phyloP scores from a whole-genome alignment of 2,329 filamentous ascomycete species.

The Diaporthe vexans region DNA sequence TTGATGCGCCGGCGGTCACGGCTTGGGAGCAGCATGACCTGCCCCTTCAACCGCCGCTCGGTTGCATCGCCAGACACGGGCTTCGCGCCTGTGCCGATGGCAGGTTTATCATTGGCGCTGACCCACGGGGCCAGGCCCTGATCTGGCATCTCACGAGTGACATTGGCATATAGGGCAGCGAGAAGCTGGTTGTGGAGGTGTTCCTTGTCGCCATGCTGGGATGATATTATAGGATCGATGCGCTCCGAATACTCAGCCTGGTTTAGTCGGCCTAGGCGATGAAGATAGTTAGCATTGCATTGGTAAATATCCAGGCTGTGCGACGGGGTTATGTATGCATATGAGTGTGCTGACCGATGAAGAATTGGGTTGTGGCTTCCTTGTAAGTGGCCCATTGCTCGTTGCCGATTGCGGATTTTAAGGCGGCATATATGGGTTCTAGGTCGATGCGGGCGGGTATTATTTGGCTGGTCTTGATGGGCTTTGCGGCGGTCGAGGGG shows the following conservation, averaged over 20 bases:
- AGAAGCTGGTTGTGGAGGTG: slow-evolving; percentile 79
- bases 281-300: slow-evolving; percentile 43
- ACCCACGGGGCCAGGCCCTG: slow-evolving; percentile 78
- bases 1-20: slow-evolving; percentile 77
- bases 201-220: slow-evolving; percentile 69
- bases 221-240: slow-evolving; percentile 72
- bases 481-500: slow-evolving; percentile 61
- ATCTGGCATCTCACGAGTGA: slow-evolving; percentile 78
- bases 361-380: slow-evolving; percentile 72
- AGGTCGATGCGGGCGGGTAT: slow-evolving; percentile 77
- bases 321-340: not conserved
- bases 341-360: slow-evolving; percentile 65
- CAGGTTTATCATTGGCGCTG: slow-evolving; percentile 78
- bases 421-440: slow-evolving; percentile 73
- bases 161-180: slow-evolving; percentile 76
- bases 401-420: slow-evolving; percentile 70
- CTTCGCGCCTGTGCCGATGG: slow-evolving; percentile 69
- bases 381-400: slow-evolving; percentile 77
- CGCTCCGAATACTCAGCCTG: slow-evolving; percentile 71
- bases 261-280: slow-evolving; percentile 69
- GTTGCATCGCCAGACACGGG: slow-evolving; percentile 75
- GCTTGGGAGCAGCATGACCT: slow-evolving; percentile 79
- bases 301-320: not conserved
- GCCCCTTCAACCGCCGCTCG: slow-evolving; percentile 75
- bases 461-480: slow-evolving; percentile 72